Percentiles rank a stretch among this genome's conserved stretches.
Evolutionary conservation across 306 rosid genomes (phyloP).

Genomic region (Pachyrhizus erosus): DNA sequence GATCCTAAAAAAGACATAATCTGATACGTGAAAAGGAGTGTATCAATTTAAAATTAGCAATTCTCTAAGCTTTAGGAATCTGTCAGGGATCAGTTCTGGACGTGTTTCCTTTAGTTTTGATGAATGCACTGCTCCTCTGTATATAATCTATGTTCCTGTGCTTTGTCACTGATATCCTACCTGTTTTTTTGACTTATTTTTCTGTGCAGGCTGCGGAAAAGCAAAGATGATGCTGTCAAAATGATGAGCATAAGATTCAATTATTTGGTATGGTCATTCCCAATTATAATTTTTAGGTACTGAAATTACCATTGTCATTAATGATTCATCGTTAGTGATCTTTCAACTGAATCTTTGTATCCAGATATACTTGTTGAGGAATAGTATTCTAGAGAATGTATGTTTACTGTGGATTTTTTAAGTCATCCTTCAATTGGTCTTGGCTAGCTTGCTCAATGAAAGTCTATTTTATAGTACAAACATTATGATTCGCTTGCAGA

Average conservation of each 20-base stretch:
- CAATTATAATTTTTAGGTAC: constrained; percentile 42
- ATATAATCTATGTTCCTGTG: constrained; percentile 7
- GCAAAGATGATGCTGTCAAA: constrained; percentile 42
- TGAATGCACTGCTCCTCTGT: background rate
- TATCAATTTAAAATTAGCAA: background rate
- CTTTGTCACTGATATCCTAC: constrained; percentile 35
- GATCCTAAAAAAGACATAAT: background rate
- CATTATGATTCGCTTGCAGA: background rate
- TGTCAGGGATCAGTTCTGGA: constrained; percentile 1
- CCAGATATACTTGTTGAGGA: constrained; percentile 12
- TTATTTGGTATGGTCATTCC: constrained; percentile 35
- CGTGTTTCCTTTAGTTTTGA: constrained; percentile 18
- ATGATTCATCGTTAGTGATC: constrained; percentile 12
- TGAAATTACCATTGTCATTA: constrained; percentile 7
- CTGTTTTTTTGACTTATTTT: constrained; percentile 32
- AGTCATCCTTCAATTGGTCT: background rate
- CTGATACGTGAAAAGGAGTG: background rate
- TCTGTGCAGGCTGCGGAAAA: constrained; percentile 76
- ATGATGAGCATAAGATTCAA: constrained; percentile 11
- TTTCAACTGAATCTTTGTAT: constrained; percentile 32
- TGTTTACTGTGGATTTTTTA: background rate
- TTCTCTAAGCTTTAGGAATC: constrained; percentile 13
- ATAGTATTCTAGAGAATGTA: background rate
- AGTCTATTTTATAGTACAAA: background rate
- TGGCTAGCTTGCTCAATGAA: background rate